These are phyloP conservation scores for Neolecta irregularis DNA, from an alignment of 1,139 yeast species.

Conservation along the genomic window DNA sequence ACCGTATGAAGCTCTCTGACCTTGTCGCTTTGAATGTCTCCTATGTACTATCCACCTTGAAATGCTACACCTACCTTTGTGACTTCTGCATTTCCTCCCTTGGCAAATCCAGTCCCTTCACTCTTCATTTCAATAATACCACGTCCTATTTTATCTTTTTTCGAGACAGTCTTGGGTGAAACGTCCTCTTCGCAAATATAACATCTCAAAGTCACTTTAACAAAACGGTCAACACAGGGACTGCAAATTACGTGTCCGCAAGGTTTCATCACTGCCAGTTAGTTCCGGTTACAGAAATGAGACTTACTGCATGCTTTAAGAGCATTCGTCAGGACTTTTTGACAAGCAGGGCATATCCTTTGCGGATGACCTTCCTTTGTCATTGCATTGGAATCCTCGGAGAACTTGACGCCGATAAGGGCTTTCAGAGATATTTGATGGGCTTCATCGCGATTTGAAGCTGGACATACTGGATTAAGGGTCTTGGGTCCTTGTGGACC, in stretches of 20 bases:
- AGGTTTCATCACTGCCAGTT: constrained; percentile 12
- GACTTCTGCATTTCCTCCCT: constrained; percentile 15
- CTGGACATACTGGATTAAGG: constrained; percentile 13
- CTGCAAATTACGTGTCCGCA: constrained; percentile 17
- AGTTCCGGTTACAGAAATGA: background rate
- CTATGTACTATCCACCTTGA: constrained; percentile 15
- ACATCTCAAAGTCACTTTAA: constrained; percentile 13
- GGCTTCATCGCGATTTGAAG: constrained; percentile 11
- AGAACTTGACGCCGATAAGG: constrained; percentile 13
- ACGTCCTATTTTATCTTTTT: constrained; percentile 1
- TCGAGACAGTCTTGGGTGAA: constrained; percentile 2
- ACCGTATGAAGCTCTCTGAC: too few species aligned
- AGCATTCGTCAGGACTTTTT: constrained; percentile 12
- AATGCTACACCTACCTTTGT: constrained; percentile 15
- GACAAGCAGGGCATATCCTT: constrained; percentile 15
- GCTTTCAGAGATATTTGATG: constrained; percentile 14
- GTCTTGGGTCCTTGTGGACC: constrained; percentile 6
- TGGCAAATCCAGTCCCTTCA: constrained; percentile 17
- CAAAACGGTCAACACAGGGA: constrained; percentile 13
- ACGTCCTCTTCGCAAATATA: constrained; percentile 14
- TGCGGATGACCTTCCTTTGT: background rate
- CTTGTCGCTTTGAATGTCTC: too few species aligned
- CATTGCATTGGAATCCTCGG: constrained; percentile 1
- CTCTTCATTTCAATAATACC: constrained; percentile 13
- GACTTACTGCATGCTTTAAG: constrained; percentile 13